Evolutionary conservation across 2,329 filamentous ascomycete species (phyloP), one percentile per base, ranked within the genome.

Genomic region (Penicillium aurantiogriseum): DNA sequence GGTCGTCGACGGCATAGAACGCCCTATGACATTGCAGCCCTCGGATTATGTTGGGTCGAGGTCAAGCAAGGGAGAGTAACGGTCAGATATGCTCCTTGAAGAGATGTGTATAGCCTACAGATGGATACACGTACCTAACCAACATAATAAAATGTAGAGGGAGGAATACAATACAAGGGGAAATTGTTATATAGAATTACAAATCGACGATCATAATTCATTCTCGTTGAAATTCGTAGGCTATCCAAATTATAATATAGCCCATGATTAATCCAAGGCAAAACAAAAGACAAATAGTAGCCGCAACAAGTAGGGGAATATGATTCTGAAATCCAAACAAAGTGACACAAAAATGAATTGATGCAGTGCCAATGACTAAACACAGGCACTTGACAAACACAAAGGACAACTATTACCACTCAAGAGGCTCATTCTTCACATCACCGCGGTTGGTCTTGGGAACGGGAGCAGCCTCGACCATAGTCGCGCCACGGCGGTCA

Each of bases 381-480:
- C 43, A 51, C 44, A 56, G 57, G 35, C 61, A 57, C 61, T 21
- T 7, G 53, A 44, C 13, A 27, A 62, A 23, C 48, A 57, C 38
- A 48, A 51, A 29, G n/a, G 21, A 53, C 33, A 56, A 61, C 53
- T 64, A 53, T 77, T 82, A 96, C 92, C 92, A 97, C 71, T 96
- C 92, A 65, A 96, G 80, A 46, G 92, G 92, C 77, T 96, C 92
- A 64, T 82, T 88, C 74, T 92, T 86, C 68, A 87, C 85, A 76
- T 95, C 88, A 1, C 92, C 92, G 17, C 91, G 81, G 78, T 96
- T 97, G 61, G 92, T 96, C 80, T 87, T 93, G 39, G 92, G 91
- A 40, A 96, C 87, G 5, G 90, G 86, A 11, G 79, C 83, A 11
- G 86, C 85, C 68, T 85, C 79, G 21, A 88, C 78, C 79, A 84